Conservation (phyloP, 495 filamentous ascomycete genomes). For the Opeltia flavorubescens region DNA sequence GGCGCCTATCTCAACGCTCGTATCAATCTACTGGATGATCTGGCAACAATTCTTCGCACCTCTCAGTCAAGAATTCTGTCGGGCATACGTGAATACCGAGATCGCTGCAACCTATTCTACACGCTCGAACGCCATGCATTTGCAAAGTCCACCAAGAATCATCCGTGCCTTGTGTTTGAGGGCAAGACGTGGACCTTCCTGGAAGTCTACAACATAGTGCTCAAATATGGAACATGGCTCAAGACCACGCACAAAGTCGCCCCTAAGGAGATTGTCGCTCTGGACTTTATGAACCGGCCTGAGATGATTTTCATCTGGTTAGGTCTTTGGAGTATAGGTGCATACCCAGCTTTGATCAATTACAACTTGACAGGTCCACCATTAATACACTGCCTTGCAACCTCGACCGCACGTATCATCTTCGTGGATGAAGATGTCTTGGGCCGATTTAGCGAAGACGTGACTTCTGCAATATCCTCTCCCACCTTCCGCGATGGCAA, state of each 20-base stretch:
- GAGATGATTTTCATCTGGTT: conserved; percentile 72
- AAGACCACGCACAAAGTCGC: conserved; percentile 54
- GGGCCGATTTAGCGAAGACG: conserved; percentile 32
- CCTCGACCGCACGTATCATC: conserved; percentile 53
- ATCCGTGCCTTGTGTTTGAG: conserved; percentile 58
- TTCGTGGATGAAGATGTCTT: conserved; percentile 61
- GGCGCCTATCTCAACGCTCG: conserved; percentile 75
- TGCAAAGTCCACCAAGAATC: conserved; percentile 37
- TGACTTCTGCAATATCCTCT: conserved; percentile 29
- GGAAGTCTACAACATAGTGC: conserved; percentile 57
- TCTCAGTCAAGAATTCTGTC: conserved; percentile 28
- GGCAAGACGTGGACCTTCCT: conserved; percentile 66
- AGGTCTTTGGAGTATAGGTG: conserved; percentile 80
- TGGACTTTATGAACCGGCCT: conserved; percentile 80
- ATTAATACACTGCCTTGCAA: conserved; percentile 63
- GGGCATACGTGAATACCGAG: conserved; percentile 33
- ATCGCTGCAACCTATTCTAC: conserved; percentile 67
- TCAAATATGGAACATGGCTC: conserved; percentile 77
- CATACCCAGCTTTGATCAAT: conserved; percentile 85
- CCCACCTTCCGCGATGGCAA: conserved; percentile 30
- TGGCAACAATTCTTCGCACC: conserved; percentile 34
- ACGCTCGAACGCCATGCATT: conserved; percentile 55
- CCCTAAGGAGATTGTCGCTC: conserved; percentile 68
- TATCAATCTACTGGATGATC: conserved; percentile 53
- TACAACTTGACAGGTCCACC: conserved; percentile 72